Evolutionary conservation across 352 stramenopile species (phyloP).

Genomic region (Phytopythium chamaehyphon): DNA sequence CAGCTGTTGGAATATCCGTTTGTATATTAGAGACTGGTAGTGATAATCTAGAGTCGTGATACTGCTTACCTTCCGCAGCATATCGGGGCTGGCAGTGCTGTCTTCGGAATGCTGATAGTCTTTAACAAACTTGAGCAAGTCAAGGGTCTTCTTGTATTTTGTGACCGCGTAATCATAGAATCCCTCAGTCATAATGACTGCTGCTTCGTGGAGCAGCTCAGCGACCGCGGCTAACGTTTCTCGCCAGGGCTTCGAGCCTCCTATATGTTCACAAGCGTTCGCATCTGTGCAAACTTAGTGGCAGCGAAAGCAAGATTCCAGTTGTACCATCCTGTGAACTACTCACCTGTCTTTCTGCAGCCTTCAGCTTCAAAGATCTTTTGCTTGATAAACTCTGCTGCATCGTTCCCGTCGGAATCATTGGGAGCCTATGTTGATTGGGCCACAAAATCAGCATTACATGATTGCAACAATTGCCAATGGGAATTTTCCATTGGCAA

Average conservation of each 20-base stretch:
- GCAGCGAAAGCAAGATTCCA: no score
- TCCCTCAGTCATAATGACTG: slow-evolving; percentile 57
- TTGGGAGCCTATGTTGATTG: not conserved
- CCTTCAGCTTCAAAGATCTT: not conserved
- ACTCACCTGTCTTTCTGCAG: not conserved
- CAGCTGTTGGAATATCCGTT: slow-evolving; percentile 12
- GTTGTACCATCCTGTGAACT: no score
- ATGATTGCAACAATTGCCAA: not conserved
- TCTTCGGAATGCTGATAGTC: not conserved
- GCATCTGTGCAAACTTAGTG: not conserved
- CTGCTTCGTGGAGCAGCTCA: slow-evolving; percentile 39
- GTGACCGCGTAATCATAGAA: slow-evolving; percentile 58
- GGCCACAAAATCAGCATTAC: not conserved
- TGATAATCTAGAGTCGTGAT: no score
- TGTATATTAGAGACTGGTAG: no score
- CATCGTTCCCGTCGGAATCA: not conserved
- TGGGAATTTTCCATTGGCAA: not conserved
- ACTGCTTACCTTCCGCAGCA: slow-evolving; percentile 18
- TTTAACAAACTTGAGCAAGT: slow-evolving; percentile 19
- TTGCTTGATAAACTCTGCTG: not conserved
- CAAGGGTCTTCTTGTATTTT: slow-evolving; percentile 48
- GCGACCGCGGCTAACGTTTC: slow-evolving; percentile 27
- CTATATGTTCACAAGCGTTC: not conserved
- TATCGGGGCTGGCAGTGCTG: not conserved
- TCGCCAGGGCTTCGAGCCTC: slow-evolving; percentile 8